phyloP scores from a whole-genome alignment of 371 early-diverging fungal genomes.

The Scutellospora calospora region DNA sequence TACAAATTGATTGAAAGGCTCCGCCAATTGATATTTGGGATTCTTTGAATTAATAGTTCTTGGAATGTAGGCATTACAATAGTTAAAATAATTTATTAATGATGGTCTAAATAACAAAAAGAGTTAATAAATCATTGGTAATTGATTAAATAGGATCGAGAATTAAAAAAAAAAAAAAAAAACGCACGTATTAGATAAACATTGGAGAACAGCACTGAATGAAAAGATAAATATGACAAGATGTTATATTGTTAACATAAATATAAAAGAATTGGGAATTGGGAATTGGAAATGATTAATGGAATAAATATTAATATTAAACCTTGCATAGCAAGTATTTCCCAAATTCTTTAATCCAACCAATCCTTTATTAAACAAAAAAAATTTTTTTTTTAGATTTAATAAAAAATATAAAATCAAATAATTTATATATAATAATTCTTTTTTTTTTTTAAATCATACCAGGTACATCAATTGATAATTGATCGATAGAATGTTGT shows the following conservation, averaged over 20 bases:
- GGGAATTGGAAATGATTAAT: background rate
- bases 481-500: conserved; percentile 46
- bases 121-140: background rate
- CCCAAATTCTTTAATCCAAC: conserved; percentile 63
- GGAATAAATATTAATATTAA: background rate
- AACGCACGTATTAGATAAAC: conserved; percentile 55
- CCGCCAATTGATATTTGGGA: conserved; percentile 49
- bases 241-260: background rate
- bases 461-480: conserved; percentile 51
- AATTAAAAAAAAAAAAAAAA: background rate
- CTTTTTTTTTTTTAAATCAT: too few species aligned
- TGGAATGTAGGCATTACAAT: conserved; percentile 55
- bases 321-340: conserved; percentile 64
- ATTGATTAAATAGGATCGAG: background rate
- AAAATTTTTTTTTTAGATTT: background rate
- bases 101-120: conserved; percentile 44
- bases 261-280: background rate
- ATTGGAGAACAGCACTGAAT: conserved; percentile 56
- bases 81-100: conserved; percentile 49
- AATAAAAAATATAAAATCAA: background rate
- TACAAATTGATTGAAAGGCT: conserved; percentile 51
- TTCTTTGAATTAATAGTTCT: conserved; percentile 45
- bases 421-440: background rate
- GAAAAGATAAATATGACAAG: background rate
- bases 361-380: conserved; percentile 44